phyloP scores from a whole-genome alignment of 2,329 filamentous ascomycete species.

The Aspergillus hiratsukae region DNA sequence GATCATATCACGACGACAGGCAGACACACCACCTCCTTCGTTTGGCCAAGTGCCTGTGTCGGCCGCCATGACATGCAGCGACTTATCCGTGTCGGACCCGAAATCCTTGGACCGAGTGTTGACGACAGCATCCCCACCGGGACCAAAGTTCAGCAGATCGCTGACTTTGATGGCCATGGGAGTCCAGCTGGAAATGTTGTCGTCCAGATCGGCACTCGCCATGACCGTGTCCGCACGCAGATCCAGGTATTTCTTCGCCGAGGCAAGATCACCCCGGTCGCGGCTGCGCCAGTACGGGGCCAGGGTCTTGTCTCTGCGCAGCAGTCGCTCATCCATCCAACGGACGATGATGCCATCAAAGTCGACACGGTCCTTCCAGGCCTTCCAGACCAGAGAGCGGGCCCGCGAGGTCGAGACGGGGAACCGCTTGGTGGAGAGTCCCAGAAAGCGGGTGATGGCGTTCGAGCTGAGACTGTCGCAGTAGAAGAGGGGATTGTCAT shows the following conservation, averaged over 20 bases:
- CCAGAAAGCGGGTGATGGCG: constrained; percentile 27
- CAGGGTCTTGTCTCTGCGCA: constrained; percentile 45
- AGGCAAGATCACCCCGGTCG: constrained; percentile 39
- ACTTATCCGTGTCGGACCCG: constrained; percentile 46
- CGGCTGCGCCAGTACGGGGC: constrained; percentile 45
- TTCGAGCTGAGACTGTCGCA: constrained; percentile 40
- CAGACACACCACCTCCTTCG: constrained; percentile 52
- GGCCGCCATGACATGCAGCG: constrained; percentile 49
- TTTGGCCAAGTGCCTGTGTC: constrained; percentile 53
- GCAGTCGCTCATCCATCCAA: constrained; percentile 48
- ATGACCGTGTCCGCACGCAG: constrained; percentile 48
- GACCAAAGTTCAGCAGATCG: constrained; percentile 50
- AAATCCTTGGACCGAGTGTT: constrained; percentile 47
- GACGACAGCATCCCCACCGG: constrained; percentile 50
- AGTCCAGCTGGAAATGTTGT: constrained; percentile 50
- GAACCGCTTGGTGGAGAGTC: constrained; percentile 32
- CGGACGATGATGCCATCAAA: constrained; percentile 48
- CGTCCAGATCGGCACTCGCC: constrained; percentile 49
- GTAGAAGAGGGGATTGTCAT: constrained; percentile 50
- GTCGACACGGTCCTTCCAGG: constrained; percentile 44
- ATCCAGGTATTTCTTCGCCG: constrained; percentile 43
- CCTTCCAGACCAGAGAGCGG: constrained; percentile 48
- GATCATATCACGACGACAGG: constrained; percentile 53
- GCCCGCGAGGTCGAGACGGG: constrained; percentile 46
- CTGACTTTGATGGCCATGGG: constrained; percentile 49